Evolutionary conservation across 148 eudicot genomes (phyloP).

Genomic region (Persicaria maculosa): DNA sequence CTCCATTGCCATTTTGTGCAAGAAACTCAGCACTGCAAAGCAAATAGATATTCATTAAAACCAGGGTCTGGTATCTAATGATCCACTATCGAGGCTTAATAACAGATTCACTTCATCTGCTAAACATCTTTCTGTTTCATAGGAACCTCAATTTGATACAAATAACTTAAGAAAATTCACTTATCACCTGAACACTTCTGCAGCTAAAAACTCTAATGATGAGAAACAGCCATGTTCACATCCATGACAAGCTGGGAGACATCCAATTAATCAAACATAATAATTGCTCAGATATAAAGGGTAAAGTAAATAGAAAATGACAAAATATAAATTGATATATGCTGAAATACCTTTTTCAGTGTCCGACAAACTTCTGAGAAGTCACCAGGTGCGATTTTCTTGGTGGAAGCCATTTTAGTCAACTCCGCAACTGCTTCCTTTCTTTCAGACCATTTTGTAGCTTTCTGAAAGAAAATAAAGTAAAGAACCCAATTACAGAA

Average conservation of each 20-base stretch:
- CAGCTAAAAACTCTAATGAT: too few relatives aligned
- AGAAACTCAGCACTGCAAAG: too few relatives aligned
- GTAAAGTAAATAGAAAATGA: neutral
- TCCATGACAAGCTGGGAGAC: slow-evolving; percentile 77
- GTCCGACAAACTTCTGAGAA: slow-evolving; percentile 89
- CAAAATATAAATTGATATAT: neutral
- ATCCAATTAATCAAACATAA: slow-evolving; percentile 1
- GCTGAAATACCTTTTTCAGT: slow-evolving; percentile 64
- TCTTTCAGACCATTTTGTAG: slow-evolving; percentile 95
- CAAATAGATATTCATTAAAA: too few relatives aligned
- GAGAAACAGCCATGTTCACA: slow-evolving; percentile 84
- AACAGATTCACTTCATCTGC: too few relatives aligned
- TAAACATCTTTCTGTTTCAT: too few relatives aligned
- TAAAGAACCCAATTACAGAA: neutral
- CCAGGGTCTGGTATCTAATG: too few relatives aligned
- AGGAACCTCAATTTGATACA: too few relatives aligned
- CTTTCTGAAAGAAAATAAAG: slow-evolving; percentile 47
- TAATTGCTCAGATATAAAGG: neutral
- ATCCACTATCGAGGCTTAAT: too few relatives aligned
- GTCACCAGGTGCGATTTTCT: slow-evolving; percentile 95
- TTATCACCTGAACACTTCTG: too few relatives aligned
- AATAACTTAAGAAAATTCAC: too few relatives aligned
- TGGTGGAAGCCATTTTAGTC: slow-evolving; percentile 94
- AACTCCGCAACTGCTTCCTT: slow-evolving; percentile 97
- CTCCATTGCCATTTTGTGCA: too few relatives aligned